Evolutionary conservation across 768 basidiomycete genomes (phyloP).

Genomic region (Ramaria sp.): DNA sequence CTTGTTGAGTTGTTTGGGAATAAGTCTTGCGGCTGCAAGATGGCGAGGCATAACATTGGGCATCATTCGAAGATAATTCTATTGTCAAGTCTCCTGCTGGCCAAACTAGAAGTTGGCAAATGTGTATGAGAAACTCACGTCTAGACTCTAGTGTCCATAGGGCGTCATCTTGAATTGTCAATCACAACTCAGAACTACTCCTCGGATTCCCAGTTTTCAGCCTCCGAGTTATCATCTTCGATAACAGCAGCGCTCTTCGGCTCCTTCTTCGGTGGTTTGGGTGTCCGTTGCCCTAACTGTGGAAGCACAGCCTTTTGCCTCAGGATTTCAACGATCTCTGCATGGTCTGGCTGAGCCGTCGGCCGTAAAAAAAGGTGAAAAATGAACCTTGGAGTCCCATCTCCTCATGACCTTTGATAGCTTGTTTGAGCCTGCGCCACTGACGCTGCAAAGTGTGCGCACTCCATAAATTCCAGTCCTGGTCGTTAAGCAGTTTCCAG

Average conservation of each 20-base stretch:
- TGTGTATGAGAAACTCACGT: not conserved
- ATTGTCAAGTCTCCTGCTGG: not conserved
- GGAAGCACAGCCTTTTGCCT: not conserved
- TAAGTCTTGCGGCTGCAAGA: conserved; percentile 63
- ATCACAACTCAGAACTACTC: not conserved
- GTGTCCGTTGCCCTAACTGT: no score
- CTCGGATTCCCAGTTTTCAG: not conserved
- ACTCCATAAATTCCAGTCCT: conserved; percentile 79
- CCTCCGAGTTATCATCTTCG: conserved; percentile 1
- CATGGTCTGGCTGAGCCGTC: not conserved
- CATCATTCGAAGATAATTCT: not conserved
- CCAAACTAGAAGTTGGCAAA: not conserved
- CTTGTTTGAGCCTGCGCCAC: conserved; percentile 70
- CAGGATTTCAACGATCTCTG: conserved; percentile 1
- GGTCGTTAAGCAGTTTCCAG: conserved; percentile 68
- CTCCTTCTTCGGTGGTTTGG: not conserved
- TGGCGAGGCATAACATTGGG: conserved; percentile 48
- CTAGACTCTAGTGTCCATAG: not conserved
- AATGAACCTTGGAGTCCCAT: conserved; percentile 67
- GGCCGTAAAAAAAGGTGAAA: not conserved
- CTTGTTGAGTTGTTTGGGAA: conserved; percentile 69
- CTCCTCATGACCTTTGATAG: conserved; percentile 66
- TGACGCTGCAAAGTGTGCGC: conserved; percentile 69
- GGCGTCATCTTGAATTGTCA: not conserved
- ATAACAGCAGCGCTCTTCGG: conserved; percentile 6